These are phyloP conservation scores for Arabidopsis arenosa DNA, from an alignment of 345 rosid species.

Conservation along the genomic window DNA sequence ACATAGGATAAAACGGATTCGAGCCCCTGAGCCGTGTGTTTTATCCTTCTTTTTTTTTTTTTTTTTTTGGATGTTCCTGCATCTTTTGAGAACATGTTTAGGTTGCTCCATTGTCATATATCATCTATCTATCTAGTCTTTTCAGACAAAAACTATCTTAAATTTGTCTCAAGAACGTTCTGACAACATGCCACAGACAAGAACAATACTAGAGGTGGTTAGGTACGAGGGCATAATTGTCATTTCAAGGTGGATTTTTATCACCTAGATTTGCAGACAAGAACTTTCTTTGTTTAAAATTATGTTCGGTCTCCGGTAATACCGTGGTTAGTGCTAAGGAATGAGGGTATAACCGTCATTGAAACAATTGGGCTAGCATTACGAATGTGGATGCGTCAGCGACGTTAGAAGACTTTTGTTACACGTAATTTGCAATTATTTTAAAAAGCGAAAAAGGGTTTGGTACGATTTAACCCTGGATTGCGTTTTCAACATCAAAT, in stretches of 20 bases:
- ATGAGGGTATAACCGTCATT: conserved; percentile 34
- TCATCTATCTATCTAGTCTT: conserved; percentile 32
- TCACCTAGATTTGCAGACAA: not conserved
- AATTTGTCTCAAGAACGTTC: conserved; percentile 6
- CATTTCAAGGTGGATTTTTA: not conserved
- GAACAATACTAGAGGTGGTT: not conserved
- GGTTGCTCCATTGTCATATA: conserved; percentile 44
- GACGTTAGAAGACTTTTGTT: conserved; percentile 38
- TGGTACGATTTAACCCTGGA: not conserved
- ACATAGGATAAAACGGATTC: conserved; percentile 31
- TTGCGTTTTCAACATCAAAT: not conserved
- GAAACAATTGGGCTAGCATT: not conserved
- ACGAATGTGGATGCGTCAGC: conserved; percentile 41
- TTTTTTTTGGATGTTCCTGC: not conserved
- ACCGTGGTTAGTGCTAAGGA: not conserved
- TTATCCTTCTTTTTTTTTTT: not conserved
- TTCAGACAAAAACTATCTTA: not conserved
- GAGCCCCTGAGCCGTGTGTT: conserved; percentile 5
- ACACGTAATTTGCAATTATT: conserved; percentile 31
- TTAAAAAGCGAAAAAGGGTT: conserved; percentile 6
- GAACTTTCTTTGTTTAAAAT: not conserved
- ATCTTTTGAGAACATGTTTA: conserved; percentile 32
- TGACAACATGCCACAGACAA: too few species aligned
- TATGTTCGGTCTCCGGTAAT: conserved; percentile 2
- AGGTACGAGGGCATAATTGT: conserved; percentile 21